A percentile compares a stretch with the other conserved stretches of the same genome.
Evolutionary conservation across 805 yeast genomes (phyloP).

Genomic region (Candida pini): DNA sequence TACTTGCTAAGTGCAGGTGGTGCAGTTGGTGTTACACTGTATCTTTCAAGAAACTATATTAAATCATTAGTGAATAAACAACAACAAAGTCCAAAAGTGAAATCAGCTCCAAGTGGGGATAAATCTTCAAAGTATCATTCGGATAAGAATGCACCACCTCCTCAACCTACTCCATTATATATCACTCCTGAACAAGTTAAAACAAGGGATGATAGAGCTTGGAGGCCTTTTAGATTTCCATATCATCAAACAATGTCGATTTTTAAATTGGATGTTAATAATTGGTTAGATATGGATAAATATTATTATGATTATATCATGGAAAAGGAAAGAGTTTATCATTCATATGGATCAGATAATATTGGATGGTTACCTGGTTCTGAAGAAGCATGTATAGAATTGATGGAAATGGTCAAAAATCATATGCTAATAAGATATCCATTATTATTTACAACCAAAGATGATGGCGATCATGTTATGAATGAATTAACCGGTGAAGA

Average conservation of each 20-base stretch:
- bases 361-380: conserved; percentile 64
- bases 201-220: conserved; percentile 67
- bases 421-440: conserved; percentile 65
- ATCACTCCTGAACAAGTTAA: conserved; percentile 64
- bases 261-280: conserved; percentile 63
- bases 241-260: conserved; percentile 77
- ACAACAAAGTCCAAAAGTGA: conserved; percentile 1
- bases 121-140: conserved; percentile 20
- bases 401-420: conserved; percentile 55
- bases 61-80: conserved; percentile 2
- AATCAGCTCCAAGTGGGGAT: conserved; percentile 2
- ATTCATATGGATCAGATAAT: conserved; percentile 53
- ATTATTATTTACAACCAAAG: conserved; percentile 45
- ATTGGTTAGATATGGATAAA: conserved; percentile 79
- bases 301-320: conserved; percentile 61
- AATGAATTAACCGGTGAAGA: conserved; percentile 60
- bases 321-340: conserved; percentile 55
- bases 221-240: conserved; percentile 80
- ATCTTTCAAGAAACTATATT: conserved; percentile 14
- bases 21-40: conserved; percentile 18
- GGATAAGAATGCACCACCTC: conserved; percentile 27
- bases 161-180: conserved; percentile 51
- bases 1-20: conserved; percentile 20
- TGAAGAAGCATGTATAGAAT: conserved; percentile 53
- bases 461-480: conserved; percentile 45